Evolutionary conservation across 2,329 filamentous ascomycete species (phyloP).

Genomic region (Dactylellina leptospora): DNA sequence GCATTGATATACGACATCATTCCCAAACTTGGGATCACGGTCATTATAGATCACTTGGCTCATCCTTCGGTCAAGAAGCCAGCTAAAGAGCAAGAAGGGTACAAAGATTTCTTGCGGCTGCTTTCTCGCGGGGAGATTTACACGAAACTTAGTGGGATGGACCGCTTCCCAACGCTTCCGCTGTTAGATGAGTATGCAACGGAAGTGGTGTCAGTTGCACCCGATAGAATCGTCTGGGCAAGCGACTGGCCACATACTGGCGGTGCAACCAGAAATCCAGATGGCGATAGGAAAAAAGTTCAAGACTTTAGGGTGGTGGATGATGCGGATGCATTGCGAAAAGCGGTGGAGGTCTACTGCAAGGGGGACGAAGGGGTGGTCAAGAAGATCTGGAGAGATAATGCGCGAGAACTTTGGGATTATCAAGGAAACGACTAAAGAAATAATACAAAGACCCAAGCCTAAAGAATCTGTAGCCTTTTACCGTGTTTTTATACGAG

Average conservation of each 20-base stretch:
- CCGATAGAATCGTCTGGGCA: slow-evolving; percentile 55
- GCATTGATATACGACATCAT: slow-evolving; percentile 55
- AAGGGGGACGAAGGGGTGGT: slow-evolving; percentile 53
- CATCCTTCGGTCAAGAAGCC: slow-evolving; percentile 48
- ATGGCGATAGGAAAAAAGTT: slow-evolving; percentile 51
- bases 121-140: slow-evolving; percentile 53
- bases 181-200: slow-evolving; percentile 54
- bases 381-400: slow-evolving; percentile 56
- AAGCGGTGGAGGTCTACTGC: slow-evolving; percentile 39
- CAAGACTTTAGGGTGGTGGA: slow-evolving; percentile 55
- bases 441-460: too few species aligned
- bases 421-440: slow-evolving; percentile 19
- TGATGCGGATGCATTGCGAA: slow-evolving; percentile 44
- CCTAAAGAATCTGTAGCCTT: too few species aligned
- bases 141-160: slow-evolving; percentile 58
- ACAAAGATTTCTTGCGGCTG: slow-evolving; percentile 54
- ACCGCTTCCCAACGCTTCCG: slow-evolving; percentile 55
- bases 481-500: too few species aligned
- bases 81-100: slow-evolving; percentile 49
- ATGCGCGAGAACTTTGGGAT: slow-evolving; percentile 55
- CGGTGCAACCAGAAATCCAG: slow-evolving; percentile 54
- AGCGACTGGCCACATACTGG: slow-evolving; percentile 57
- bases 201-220: slow-evolving; percentile 55
- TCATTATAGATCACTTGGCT: slow-evolving; percentile 58
- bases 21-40: slow-evolving; percentile 56